Conservation (phyloP, 2,329 filamentous ascomycete species). For the Microascus cirrosus region DNA sequence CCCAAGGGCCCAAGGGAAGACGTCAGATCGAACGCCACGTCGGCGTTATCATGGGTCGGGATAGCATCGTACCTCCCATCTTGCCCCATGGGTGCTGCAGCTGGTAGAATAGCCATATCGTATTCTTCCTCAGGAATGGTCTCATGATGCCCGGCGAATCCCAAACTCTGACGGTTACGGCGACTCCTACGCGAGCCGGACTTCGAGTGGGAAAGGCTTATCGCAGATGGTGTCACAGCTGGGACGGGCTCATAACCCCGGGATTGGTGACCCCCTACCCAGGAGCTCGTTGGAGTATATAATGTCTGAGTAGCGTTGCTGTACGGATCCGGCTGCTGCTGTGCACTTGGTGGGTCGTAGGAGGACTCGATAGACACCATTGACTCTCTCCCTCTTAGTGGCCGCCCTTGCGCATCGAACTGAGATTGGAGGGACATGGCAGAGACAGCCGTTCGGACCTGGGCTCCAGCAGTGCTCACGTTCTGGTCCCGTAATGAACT, state of each 20-base stretch:
- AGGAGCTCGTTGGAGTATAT: neutral
- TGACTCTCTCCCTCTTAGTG: conserved; percentile 20
- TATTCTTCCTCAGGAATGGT: conserved; percentile 27
- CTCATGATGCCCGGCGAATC: conserved; percentile 7
- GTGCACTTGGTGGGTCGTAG: conserved; percentile 9
- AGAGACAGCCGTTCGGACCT: neutral
- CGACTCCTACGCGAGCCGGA: conserved; percentile 15
- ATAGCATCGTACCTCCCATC: conserved; percentile 19
- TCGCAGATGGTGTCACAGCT: neutral
- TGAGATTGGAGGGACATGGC: conserved; percentile 1
- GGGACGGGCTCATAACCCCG: conserved; percentile 1
- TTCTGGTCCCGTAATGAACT: neutral
- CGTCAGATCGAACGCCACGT: conserved; percentile 28
- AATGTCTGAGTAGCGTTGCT: neutral
- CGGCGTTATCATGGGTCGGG: conserved; percentile 15
- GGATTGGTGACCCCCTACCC: neutral
- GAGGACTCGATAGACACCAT: conserved; percentile 26
- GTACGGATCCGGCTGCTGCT: neutral
- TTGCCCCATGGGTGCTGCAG: conserved; percentile 27
- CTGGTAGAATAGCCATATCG: conserved; percentile 28
- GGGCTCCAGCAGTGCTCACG: neutral
- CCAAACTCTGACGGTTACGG: conserved; percentile 7
- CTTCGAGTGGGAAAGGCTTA: conserved; percentile 8
- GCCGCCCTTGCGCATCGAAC: conserved; percentile 1
- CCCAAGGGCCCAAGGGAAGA: conserved; percentile 32